A percentile compares a stretch with the other conserved stretches of the same genome.
These are phyloP conservation scores for Saccharomyces pastorianus DNA, from an alignment of 1,139 yeast species.

Conservation along the genomic window DNA sequence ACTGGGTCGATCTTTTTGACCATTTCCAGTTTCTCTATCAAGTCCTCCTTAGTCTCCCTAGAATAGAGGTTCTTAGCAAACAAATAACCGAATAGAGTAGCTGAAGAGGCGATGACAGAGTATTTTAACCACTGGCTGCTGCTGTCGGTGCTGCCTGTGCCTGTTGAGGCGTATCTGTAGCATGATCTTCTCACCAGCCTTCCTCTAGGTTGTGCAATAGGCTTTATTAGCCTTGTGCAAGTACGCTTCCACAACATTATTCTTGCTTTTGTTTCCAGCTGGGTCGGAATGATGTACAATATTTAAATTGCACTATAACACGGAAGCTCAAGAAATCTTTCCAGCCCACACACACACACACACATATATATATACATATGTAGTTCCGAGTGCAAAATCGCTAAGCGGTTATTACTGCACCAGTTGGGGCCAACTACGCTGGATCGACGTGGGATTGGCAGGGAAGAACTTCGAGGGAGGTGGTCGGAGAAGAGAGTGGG, in stretches of 20 bases:
- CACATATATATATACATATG: neutral
- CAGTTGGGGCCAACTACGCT: neutral
- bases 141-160: neutral
- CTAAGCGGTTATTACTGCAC: neutral
- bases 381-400: neutral
- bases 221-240: neutral
- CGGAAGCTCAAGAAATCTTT: neutral
- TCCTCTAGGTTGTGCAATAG: neutral
- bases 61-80: neutral
- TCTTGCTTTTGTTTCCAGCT: neutral
- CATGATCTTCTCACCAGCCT: neutral
- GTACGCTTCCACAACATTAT: neutral
- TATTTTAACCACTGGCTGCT: neutral
- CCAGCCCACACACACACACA: neutral
- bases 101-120: neutral
- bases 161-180: neutral
- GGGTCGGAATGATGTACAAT: neutral
- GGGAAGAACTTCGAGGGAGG: neutral
- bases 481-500: neutral
- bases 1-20: neutral
- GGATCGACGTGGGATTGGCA: neutral
- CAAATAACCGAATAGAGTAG: neutral
- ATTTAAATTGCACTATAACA: neutral
- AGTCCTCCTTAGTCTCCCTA: neutral
- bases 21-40: neutral